These are phyloP conservation scores for Coemansia sp. DNA, from an alignment of 371 early-diverging fungal genomes.

Conservation along the genomic window DNA sequence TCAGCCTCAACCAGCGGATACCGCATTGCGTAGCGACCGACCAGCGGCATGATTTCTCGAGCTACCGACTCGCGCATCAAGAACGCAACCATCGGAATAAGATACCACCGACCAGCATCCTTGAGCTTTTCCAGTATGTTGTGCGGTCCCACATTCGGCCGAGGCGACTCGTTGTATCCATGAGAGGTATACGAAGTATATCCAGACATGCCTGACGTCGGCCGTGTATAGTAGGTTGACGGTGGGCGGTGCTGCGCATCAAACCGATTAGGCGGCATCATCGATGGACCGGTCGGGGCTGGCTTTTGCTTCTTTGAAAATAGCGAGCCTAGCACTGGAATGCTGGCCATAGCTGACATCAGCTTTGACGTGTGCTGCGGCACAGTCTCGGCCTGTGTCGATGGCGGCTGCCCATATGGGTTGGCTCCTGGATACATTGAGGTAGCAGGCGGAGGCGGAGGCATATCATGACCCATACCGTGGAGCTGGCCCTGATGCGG, in stretches of 20 bases:
- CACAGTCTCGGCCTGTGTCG: background rate
- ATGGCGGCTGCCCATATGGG: slow-evolving; percentile 4
- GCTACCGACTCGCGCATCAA: slow-evolving; percentile 25
- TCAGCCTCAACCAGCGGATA: slow-evolving; percentile 44
- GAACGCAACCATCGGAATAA: slow-evolving; percentile 18
- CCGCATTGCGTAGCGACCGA: slow-evolving; percentile 38
- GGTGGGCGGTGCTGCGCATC: slow-evolving; percentile 4
- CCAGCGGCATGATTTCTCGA: slow-evolving; percentile 19
- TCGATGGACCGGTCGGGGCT: background rate
- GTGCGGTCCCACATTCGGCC: background rate
- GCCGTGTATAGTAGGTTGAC: slow-evolving; percentile 15
- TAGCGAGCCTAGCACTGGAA: slow-evolving; percentile 37
- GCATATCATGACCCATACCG: slow-evolving; percentile 2
- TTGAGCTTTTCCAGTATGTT: slow-evolving; percentile 27
- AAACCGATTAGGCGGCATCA: background rate
- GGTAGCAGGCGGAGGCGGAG: background rate
- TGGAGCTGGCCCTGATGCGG: slow-evolving; percentile 8
- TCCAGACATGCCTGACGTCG: slow-evolving; percentile 4
- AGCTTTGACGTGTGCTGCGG: slow-evolving; percentile 26
- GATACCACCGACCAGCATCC: slow-evolving; percentile 16
- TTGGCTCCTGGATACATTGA: slow-evolving; percentile 1
- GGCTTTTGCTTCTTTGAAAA: slow-evolving; percentile 29
- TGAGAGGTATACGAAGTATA: slow-evolving; percentile 13
- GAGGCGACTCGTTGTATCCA: background rate
- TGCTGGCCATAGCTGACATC: slow-evolving; percentile 36